Base-by-base conservation (phyloP, 2,329 filamentous ascomycete genomes). In the Colletotrichum falcatum region DNA sequence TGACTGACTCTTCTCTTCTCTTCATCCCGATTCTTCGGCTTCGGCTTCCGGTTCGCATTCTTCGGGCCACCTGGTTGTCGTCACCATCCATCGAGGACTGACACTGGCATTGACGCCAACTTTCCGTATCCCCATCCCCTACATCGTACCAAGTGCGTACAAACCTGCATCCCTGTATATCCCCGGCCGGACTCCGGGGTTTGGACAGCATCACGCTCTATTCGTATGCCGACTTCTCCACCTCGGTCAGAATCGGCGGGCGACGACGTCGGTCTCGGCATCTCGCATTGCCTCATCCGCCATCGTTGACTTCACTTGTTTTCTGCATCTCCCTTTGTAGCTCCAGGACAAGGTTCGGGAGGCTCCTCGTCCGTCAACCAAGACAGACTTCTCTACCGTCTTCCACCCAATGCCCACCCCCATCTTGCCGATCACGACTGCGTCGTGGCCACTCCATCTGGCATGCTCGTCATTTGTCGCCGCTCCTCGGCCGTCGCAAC, bases 291-390 rank as follows among this genome's bases (percentile, higher is more conserved):
- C 44, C 44, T 37, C 42, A 49, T 37, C 26, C 20, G 39, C 56
- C 18, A 54, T 63, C 48, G 16, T 8, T 30, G 37, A 18, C 35
- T 62, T 62, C 23, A 39, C 48, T n/a, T 39, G 26, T 30, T 54
- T 63, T 14, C 35, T 46, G 35, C 26, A 63, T 33, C 48, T 54
- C n/a, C 48, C 48, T 53, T 16, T 63, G 49, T 26, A 63, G 26
- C 48, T 61, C 7, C 48, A 44, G 39, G 63, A 66, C 63, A 66
- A 66, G 56, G 56, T 46, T 66, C 61, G 56, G 56, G 28, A 26
- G 23, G 44, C 46, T 53, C 56, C 55, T 51, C 18, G 55, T 28
- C 44, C 63, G 58, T 26, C 55, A 66, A 35, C 35, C 63, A 28
- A 49, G 44, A 59, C 26, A 59, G 53, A 59, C 33, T 65, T 65